These are phyloP conservation scores for Hypocreales sp. DNA, from an alignment of 2,329 filamentous ascomycete genomes.

Conservation along the genomic window DNA sequence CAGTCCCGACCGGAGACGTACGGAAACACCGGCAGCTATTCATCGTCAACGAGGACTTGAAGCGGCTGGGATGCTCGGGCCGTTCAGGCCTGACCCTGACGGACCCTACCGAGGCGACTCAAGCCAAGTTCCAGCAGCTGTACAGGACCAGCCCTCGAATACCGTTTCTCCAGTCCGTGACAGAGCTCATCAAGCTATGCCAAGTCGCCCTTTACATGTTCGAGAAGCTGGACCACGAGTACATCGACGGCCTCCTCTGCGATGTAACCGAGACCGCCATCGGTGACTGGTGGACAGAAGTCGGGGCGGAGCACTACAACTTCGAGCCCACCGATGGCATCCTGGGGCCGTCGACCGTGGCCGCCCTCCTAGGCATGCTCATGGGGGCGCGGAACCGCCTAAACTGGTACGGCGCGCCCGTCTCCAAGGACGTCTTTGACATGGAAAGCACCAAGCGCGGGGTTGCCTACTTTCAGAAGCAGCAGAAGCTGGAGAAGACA, in stretches of 20 bases:
- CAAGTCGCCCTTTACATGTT: slow-evolving; percentile 82
- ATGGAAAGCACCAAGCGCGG: slow-evolving; percentile 67
- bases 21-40: slow-evolving; percentile 68
- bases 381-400: slow-evolving; percentile 84
- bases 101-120: slow-evolving; percentile 62
- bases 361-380: slow-evolving; percentile 71
- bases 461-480: slow-evolving; percentile 80
- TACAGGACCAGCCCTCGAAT: slow-evolving; percentile 80
- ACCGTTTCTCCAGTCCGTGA: slow-evolving; percentile 59
- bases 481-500: slow-evolving; percentile 64
- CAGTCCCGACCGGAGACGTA: slow-evolving; percentile 75
- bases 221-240: slow-evolving; percentile 72
- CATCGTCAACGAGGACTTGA: slow-evolving; percentile 87
- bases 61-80: slow-evolving; percentile 82
- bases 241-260: slow-evolving; percentile 82
- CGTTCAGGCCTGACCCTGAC: slow-evolving; percentile 71
- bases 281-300: slow-evolving; percentile 90
- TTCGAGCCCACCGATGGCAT: slow-evolving; percentile 87
- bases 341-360: slow-evolving; percentile 79
- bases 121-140: slow-evolving; percentile 81
- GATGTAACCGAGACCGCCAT: slow-evolving; percentile 85
- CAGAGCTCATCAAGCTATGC: slow-evolving; percentile 81
- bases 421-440: slow-evolving; percentile 86
- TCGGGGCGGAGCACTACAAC: slow-evolving; percentile 84
- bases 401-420: slow-evolving; percentile 68